These are phyloP conservation scores for Acanthamoeba royreba DNA, from an alignment of 208 protist genomes.

Conservation along the genomic window DNA sequence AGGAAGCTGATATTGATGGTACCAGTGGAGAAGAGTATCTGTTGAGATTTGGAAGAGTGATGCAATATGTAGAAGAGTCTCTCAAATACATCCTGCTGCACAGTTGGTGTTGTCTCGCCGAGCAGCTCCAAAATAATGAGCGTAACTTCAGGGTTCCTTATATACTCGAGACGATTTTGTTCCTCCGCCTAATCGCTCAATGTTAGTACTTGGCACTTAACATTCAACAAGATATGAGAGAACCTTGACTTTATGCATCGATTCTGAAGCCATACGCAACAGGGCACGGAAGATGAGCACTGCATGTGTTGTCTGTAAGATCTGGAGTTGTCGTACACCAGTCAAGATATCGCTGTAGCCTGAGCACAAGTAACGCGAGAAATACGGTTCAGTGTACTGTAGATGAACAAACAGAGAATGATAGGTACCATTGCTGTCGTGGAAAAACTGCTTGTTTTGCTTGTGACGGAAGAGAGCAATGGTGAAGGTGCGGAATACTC, in stretches of 20 bases:
- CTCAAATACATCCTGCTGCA: background rate
- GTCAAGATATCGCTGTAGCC: background rate
- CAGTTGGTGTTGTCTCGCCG: background rate
- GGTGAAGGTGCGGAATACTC: background rate
- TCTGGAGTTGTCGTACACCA: background rate
- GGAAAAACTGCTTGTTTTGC: slow-evolving; percentile 19
- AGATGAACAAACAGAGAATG: background rate
- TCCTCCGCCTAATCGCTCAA: too few relatives aligned
- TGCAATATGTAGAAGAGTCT: background rate
- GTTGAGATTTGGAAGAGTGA: background rate
- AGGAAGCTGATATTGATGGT: too few relatives aligned
- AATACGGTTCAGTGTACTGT: too few relatives aligned
- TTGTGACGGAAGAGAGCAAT: background rate
- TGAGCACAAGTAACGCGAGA: background rate
- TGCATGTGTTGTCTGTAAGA: background rate
- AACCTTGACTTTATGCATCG: background rate
- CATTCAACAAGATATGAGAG: background rate
- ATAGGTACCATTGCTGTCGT: background rate
- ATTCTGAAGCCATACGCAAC: background rate
- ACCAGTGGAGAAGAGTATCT: background rate
- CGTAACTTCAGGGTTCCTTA: background rate
- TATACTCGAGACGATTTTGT: background rate
- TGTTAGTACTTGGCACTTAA: background rate
- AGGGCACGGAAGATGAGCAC: background rate
- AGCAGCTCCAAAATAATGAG: slow-evolving; percentile 10